These are phyloP conservation scores for Pythium angustatum DNA, from an alignment of 352 stramenopile species.

Conservation along the genomic window DNA sequence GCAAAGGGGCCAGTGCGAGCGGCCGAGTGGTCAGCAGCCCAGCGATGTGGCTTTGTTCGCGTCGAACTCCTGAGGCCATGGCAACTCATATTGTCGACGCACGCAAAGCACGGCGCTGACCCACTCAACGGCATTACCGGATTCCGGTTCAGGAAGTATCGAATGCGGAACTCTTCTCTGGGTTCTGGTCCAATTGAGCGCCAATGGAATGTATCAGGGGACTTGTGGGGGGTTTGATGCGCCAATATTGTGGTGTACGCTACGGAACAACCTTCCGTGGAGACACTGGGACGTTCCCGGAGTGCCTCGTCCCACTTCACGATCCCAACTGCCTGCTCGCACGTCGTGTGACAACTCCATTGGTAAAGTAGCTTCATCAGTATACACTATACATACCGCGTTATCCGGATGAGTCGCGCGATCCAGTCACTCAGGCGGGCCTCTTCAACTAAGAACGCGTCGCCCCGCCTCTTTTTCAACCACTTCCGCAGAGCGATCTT, in stretches of 20 bases:
- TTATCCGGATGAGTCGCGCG: conserved; percentile 19
- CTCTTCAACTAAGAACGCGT: conserved; percentile 22
- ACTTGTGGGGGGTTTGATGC: too few relatives aligned
- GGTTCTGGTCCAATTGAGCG: too few relatives aligned
- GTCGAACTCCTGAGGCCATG: background rate
- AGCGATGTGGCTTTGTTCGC: background rate
- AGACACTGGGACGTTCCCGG: too few relatives aligned
- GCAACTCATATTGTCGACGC: background rate
- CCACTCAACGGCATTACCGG: background rate
- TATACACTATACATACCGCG: conserved; percentile 7
- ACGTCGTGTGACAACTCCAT: background rate
- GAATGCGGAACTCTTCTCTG: conserved; percentile 5
- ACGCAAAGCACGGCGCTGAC: background rate
- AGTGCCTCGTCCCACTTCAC: background rate
- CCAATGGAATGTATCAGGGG: too few relatives aligned
- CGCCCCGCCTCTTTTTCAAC: conserved; percentile 4
- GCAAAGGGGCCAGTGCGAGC: background rate
- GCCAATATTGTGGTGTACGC: too few relatives aligned
- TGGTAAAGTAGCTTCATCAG: background rate
- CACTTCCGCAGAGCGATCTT: background rate
- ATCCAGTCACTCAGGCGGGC: conserved; percentile 21
- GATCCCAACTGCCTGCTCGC: background rate
- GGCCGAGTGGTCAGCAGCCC: background rate
- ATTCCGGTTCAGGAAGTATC: background rate
- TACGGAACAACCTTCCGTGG: too few relatives aligned